Conservation (phyloP, 164 flowering plant genomes). For the Magnolia changhungtana region DNA sequence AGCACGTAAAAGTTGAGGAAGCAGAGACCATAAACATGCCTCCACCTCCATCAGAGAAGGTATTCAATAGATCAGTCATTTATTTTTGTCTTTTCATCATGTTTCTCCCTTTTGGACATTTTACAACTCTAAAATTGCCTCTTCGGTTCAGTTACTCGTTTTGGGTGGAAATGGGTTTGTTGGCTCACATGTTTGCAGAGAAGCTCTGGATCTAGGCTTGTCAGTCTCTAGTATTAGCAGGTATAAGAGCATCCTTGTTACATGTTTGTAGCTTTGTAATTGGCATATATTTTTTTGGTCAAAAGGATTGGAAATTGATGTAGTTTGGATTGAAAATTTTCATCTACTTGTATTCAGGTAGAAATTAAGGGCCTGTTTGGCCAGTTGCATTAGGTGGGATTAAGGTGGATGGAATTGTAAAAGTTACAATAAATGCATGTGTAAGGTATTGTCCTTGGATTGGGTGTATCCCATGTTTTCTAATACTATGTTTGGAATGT, state of each 20-base stretch:
- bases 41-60: conserved; percentile 89
- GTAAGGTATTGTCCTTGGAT: too few relatives aligned
- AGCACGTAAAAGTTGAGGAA: conserved; percentile 75
- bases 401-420: too few relatives aligned
- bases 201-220: conserved; percentile 73
- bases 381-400: too few relatives aligned
- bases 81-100: neutral
- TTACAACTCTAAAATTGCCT: neutral
- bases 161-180: conserved; percentile 98
- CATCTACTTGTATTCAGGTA: neutral
- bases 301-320: too few relatives aligned
- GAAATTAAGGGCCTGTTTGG: neutral
- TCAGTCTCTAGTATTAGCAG: conserved; percentile 89
- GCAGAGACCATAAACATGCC: conserved; percentile 81
- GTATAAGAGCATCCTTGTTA: conserved; percentile 29
- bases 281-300: neutral
- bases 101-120: neutral
- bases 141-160: conserved; percentile 65
- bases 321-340: too few relatives aligned
- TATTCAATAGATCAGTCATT: conserved; percentile 15
- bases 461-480: too few relatives aligned
- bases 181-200: conserved; percentile 87
- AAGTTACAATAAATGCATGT: too few relatives aligned
- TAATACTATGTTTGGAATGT: too few relatives aligned
- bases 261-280: neutral